phyloP scores from a whole-genome alignment of 176 grass and related monocot species.

The Panicum miliaceum region DNA sequence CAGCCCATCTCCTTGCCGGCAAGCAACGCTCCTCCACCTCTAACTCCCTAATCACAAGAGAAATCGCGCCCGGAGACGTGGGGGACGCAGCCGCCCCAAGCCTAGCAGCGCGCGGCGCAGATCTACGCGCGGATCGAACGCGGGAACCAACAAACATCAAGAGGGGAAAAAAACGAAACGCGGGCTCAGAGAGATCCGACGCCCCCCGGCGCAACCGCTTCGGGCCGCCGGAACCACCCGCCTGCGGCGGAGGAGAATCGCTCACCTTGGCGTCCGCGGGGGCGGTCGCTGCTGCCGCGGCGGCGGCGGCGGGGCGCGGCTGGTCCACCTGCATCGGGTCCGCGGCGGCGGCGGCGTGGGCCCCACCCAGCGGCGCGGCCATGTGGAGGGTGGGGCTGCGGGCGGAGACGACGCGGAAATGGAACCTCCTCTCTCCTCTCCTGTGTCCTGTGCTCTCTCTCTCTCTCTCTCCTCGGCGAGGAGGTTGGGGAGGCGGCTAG shows the following conservation, averaged over 20 bases:
- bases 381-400: slow-evolving; percentile 23
- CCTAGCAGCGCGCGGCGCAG: slow-evolving; percentile 1
- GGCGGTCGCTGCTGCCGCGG: background rate
- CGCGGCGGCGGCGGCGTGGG: slow-evolving; percentile 39
- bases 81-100: background rate
- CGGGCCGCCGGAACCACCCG: background rate
- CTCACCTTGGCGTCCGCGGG: slow-evolving; percentile 59
- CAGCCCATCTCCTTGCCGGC: slow-evolving; percentile 4
- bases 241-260: background rate
- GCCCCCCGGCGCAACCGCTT: background rate
- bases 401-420: slow-evolving; percentile 3
- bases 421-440: background rate
- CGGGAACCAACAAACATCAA: background rate
- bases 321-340: slow-evolving; percentile 65
- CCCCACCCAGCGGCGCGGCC: slow-evolving; percentile 50
- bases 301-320: slow-evolving; percentile 30
- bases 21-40: background rate
- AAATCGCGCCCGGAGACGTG: background rate
- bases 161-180: background rate
- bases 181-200: slow-evolving; percentile 23
- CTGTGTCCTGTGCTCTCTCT: background rate
- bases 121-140: slow-evolving; percentile 42
- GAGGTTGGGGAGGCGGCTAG: slow-evolving; percentile 17
- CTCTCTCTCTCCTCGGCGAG: slow-evolving; percentile 44
- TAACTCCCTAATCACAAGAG: background rate